Evolutionary conservation across 805 yeast species (phyloP), one percentile per base, ranked within the genome.

Genomic region (Kazachstania kunashirensis): DNA sequence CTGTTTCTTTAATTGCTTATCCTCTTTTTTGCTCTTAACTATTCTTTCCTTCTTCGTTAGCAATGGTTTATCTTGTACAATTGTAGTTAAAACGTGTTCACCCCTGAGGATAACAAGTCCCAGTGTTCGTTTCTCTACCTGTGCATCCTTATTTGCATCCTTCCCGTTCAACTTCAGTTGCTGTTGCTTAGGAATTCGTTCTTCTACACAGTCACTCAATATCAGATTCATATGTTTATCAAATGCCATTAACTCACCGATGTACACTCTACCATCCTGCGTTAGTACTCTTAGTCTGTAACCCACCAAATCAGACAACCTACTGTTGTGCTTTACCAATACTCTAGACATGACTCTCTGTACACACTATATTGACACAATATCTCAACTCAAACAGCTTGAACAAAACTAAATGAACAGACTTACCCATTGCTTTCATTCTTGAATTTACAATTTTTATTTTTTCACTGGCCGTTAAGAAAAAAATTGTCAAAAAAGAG

Each of bases 151-250:
- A 42, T 55, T 35, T 3, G 30, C 34, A 11, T 36, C 33, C 2
- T 17, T 32, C 19, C 10, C 11, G 24, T 61, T 53, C 28, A 67
- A 47, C 26, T 63, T 66, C 29, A 47, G 52, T 29, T 64, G 38
- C 15, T 66, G 63, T 43, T 76, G 76, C 48, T 76, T 78, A 4
- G 94, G 77, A 9, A 78, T 60, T 45, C 96, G 68, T 50, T 76
- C 76, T 55, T 89, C 98, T 50, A 84, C 86, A 29, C 92, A 74
- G 45, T 88, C 92, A 10, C 82, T 71, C 23, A 89, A 63, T 11
- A 92, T 95, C 13, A 89, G 55, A 57, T 89, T 89, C 79, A 88
- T 78, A 55, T 80, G 82, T 53, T 79, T 79, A 58, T 92, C 98
- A 57, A 84, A 89, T 6, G 97, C 86, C 44, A 88, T 61, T 36